Evolutionary conservation across 73 alveolate species (phyloP), one percentile per base, ranked within the genome.

Genomic region (Blepharisma japonicum): DNA sequence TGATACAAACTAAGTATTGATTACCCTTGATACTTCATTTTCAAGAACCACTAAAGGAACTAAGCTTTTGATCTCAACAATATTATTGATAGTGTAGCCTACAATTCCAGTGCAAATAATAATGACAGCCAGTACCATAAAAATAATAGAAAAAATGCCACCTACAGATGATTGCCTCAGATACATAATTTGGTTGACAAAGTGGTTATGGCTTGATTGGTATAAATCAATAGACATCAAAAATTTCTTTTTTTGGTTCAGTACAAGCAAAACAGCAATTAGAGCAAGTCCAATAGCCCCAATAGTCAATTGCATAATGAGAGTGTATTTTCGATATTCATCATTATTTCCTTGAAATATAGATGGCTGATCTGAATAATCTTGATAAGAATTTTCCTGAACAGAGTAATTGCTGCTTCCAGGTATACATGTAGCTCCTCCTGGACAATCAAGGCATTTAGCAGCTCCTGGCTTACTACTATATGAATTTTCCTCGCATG

Each of bases 11-110:
- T 53, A 14, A 20, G n/a, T 53, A 32, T 32, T 32, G 42, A 0
- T 32, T 32, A 32, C 42, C 42, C 42, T 32, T 32, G 42, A 32
- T 53, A 53, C 67, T 14, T 53, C 23, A 53, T 53, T 53, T 4
- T 53, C 67, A 53, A 53, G 67, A 53, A 53, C 23, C n/a, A 53
- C 67, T 20, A 53, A 53, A 53, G 67, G 67, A 11, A 53, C 23
- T 4, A 53, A 53, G 23, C 27, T 53, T 53, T 53, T 53, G 0
- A 53, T 4, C 23, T 53, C 67, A 53, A 20, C 23, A 4, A 53
- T 4, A 53, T 53, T 53, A 14, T 53, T 20, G 23, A 20, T 4
- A 11, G 4, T 53, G 23, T 53, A 53, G 4, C n/a, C 67, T 20
- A 4, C 23, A 53, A 53, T 53, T 53, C n/a, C 67, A 14, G 0